Evolutionary conservation across 768 basidiomycete species (phyloP), one percentile per base, ranked within the genome.

Genomic region (Lactarius sanguifluus): DNA sequence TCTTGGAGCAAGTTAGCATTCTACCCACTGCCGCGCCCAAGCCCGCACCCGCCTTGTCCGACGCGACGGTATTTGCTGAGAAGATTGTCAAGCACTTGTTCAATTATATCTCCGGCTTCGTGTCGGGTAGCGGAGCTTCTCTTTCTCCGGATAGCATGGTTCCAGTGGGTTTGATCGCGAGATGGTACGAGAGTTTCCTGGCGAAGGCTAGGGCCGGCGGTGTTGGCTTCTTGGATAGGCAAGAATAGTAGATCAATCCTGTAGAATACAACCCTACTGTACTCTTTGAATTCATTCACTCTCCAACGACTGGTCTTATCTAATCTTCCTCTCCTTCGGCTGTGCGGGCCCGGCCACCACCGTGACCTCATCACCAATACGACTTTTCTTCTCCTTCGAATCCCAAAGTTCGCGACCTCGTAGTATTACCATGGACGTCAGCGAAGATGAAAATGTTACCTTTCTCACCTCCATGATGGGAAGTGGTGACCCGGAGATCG

Each of bases 21-120:
- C 77, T 86, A 23, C 83, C 83, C 1, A 72, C 74, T 9, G 64
- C 72, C 1, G 71, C 72, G 40, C 64, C 71, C 16, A 73, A 59
- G 58, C 77, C 60, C 30, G 75, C 64, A 72, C 74, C 72, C 12
- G 60, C 73, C 12, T 67, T 41, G 62, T 57, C 72, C 38, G 85
- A 88, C 71, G 81, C 88, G 20, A 80, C 80, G 15, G 60, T 81
- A 10, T 76, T 92, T 28, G 89, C 89, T 2, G 89, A 91, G 75
- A 81, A 82, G 54, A 82, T 91, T 63, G 86, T 88, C 28, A 89
- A 86, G 69, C 85, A 94, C 72, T 77, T 93, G 64, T 82, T 92
- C 74, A 90, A 91, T 70, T 92, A 91, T 69, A 69, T 92, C 7
- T 84, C 87, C 8, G 83, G 90, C 1, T 93, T 92, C 70, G 79